Conservation (phyloP, 2,329 filamentous ascomycete genomes). For the Pseudogymnoascus sp. region DNA sequence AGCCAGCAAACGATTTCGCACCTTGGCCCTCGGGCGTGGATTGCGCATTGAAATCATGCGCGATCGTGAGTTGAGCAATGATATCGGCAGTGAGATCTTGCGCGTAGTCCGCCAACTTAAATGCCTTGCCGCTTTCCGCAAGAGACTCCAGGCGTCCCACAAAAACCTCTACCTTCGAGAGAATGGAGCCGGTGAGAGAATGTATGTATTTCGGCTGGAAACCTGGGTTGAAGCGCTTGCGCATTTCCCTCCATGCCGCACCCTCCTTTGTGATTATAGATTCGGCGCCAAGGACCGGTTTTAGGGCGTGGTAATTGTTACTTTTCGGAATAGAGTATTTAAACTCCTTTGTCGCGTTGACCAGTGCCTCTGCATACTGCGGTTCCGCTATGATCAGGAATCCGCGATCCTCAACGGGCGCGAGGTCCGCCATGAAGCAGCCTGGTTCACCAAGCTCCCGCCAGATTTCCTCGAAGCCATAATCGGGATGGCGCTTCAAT, state of each 20-base stretch:
- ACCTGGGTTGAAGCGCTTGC: constrained; percentile 22
- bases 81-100: constrained; percentile 17
- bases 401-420: not conserved
- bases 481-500: not conserved
- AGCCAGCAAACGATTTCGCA: not conserved
- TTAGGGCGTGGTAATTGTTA: not conserved
- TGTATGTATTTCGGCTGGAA: constrained; percentile 16
- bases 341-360: not conserved
- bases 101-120: constrained; percentile 13
- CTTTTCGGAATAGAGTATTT: not conserved
- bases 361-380: not conserved
- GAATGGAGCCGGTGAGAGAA: constrained; percentile 17
- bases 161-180: constrained; percentile 17
- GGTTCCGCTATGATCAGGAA: not conserved
- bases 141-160: constrained; percentile 7
- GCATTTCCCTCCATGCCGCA: constrained; percentile 21
- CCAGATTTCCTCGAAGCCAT: not conserved
- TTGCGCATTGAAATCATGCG: constrained; percentile 18
- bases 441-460: not conserved
- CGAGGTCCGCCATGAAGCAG: not conserved
- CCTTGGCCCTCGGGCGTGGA: constrained; percentile 13
- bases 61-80: constrained; percentile 16
- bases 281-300: not conserved
- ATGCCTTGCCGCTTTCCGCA: constrained; percentile 10
- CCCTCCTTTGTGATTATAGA: constrained; percentile 11